Conservation (phyloP, 2,329 filamentous ascomycete genomes). For the Dothistroma pini region DNA sequence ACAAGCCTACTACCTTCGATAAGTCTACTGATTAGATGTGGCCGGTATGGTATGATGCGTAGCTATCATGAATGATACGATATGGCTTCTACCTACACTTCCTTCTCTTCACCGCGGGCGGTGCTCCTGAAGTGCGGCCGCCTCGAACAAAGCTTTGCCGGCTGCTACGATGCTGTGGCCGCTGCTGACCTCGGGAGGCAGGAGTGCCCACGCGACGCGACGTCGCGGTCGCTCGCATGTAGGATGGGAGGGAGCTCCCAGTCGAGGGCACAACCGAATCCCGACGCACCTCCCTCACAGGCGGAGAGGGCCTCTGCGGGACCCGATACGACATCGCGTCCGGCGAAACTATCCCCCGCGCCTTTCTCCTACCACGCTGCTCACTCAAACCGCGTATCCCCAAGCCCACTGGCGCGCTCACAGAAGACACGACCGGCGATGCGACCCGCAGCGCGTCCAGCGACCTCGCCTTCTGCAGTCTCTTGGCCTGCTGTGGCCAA, state of each 20-base stretch:
- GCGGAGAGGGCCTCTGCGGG: not conserved
- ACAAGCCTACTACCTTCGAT: constrained; percentile 56
- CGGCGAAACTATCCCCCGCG: not conserved
- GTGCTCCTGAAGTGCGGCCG: not conserved
- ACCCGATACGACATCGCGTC: not conserved
- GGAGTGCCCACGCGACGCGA: not conserved
- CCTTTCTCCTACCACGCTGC: not conserved
- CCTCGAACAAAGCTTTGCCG: not conserved
- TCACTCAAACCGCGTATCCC: not conserved
- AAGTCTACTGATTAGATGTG: constrained; percentile 16
- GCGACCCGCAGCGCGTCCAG: not conserved
- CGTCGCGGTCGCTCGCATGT: not conserved
- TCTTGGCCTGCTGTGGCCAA: not conserved
- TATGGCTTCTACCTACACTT: not conserved
- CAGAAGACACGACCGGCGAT: not conserved
- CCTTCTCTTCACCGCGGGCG: not conserved
- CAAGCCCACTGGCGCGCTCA: not conserved
- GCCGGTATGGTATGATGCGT: not conserved
- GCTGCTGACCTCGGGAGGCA: not conserved
- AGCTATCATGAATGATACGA: not conserved
- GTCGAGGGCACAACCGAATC: not conserved
- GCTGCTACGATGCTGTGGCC: not conserved
- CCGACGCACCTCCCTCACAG: not conserved
- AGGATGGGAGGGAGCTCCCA: not conserved
- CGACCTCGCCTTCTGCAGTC: not conserved